Percentiles rank a stretch among this genome's conserved stretches.
Evolutionary conservation across 164 flowering plant genomes (phyloP).

Genomic region (Magnolia kwangsiensis): DNA sequence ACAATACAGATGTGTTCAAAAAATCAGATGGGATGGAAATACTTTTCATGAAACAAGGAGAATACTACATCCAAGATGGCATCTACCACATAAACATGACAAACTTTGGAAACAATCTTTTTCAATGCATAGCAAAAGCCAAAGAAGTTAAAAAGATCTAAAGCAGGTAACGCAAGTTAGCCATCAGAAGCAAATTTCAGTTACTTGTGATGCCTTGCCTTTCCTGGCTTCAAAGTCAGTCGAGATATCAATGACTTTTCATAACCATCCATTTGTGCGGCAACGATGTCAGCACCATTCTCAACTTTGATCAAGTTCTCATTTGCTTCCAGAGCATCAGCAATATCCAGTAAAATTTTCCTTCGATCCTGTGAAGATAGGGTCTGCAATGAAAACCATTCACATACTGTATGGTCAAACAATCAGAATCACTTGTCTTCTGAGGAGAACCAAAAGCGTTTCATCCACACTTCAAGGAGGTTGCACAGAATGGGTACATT

Average conservation of each 20-base stretch:
- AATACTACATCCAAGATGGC: not conserved
- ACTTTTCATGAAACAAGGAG: not conserved
- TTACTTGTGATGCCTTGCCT: slow-evolving; percentile 44
- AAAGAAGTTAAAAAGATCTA: not conserved
- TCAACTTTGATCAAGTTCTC: slow-evolving; percentile 55
- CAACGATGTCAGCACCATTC: slow-evolving; percentile 88
- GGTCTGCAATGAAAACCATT: slow-evolving; percentile 42
- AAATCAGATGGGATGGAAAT: not conserved
- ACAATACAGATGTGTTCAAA: not conserved
- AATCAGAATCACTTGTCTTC: not conserved
- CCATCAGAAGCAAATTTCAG: not conserved
- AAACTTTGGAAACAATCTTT: not conserved
- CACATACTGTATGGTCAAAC: not conserved
- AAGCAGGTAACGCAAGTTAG: not conserved
- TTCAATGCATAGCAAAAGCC: slow-evolving; percentile 2
- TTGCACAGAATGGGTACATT: not conserved
- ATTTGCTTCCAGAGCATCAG: slow-evolving; percentile 86
- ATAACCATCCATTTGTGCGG: slow-evolving; percentile 74
- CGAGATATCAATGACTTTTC: slow-evolving; percentile 81
- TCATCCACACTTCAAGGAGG: not conserved
- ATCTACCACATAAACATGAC: not conserved
- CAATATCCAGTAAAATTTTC: slow-evolving; percentile 69
- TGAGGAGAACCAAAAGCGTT: not conserved
- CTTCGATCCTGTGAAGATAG: slow-evolving; percentile 65
- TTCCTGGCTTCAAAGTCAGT: slow-evolving; percentile 73